Base-by-base conservation (phyloP, 495 filamentous ascomycete species). In the Acidiella bohemica region DNA sequence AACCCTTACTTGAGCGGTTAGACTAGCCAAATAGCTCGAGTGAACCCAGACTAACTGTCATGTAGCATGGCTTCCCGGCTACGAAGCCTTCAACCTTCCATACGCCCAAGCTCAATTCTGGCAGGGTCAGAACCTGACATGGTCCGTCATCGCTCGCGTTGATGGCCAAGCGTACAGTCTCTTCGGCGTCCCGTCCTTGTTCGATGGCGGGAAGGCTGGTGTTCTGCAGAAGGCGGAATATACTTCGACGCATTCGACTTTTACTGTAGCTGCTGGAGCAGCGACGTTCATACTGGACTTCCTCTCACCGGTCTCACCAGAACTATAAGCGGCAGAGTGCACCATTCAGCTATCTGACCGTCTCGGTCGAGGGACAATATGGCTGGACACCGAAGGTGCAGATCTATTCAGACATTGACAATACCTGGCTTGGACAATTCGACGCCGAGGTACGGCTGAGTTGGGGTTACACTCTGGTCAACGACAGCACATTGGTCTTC, bases 381-480 rank as follows among this genome's bases (percentile, higher is more conserved):
- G 49, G 31, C 5, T 46, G 45, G 2, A 53, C 56, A 17, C 48
- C 56, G 17, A 29, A 19, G n/a, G 55, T 71, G 20, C 67, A 72
- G 38, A 41, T 71, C 1, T 68, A 65, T 39, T 59, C 59, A 0
- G 65, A 65, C 38, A 68, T 73, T 28, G 68, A 73, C 44, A 63
- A 64, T 19, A 56, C 61, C 34, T 73, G 67, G 66, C 60, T 62
- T 20, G 68, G 67, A 9, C 53, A 49, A 29, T 42, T 46, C 30
- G 50, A 45, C 23, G 41, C 53, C 21, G 55, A 50, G 13, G 56
- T 61, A 25, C 49, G 18, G 49, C 42, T 20, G 25, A 45, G 18
- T 51, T 42, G 40, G 40, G 19, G 28, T 8, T 63, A 12, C 39
- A 47, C 9, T 7, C 38, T 41, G 34, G 59, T 36, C 55, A 60